Evolutionary conservation across 2,329 filamentous ascomycete genomes (phyloP).

Genomic region (Epichloe aotearoae): DNA sequence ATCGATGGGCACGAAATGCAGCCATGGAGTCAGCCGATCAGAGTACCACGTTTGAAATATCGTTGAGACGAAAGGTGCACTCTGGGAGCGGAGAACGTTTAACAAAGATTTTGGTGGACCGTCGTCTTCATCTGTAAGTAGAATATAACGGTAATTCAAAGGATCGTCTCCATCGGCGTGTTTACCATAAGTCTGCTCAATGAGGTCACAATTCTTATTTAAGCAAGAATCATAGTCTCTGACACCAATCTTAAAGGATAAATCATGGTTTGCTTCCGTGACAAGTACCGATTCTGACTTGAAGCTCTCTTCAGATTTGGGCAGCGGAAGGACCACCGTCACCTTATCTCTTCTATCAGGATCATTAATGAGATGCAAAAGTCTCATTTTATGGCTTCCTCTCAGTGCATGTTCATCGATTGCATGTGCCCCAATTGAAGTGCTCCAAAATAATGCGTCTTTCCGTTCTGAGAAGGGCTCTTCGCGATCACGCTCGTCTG

Average conservation of each 20-base stretch:
- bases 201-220: slow-evolving; percentile 22
- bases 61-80: slow-evolving; percentile 56
- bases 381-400: slow-evolving; percentile 55
- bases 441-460: slow-evolving; percentile 61
- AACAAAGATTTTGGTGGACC: slow-evolving; percentile 49
- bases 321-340: slow-evolving; percentile 42
- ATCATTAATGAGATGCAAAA: slow-evolving; percentile 55
- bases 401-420: slow-evolving; percentile 42
- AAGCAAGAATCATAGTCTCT: slow-evolving; percentile 44
- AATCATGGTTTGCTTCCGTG: slow-evolving; percentile 36
- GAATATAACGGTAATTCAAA: slow-evolving; percentile 55
- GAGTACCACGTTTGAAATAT: slow-evolving; percentile 74
- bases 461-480: slow-evolving; percentile 47
- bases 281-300: slow-evolving; percentile 42
- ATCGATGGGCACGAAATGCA: slow-evolving; percentile 71
- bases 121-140: slow-evolving; percentile 58
- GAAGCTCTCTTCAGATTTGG: slow-evolving; percentile 25
- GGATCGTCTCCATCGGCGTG: slow-evolving; percentile 30
- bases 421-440: slow-evolving; percentile 45
- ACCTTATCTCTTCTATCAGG: slow-evolving; percentile 35
- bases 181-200: slow-evolving; percentile 20
- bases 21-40: slow-evolving; percentile 59
- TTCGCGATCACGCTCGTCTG: slow-evolving; percentile 28
- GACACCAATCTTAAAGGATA: slow-evolving; percentile 46
- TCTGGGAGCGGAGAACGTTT: slow-evolving; percentile 50